Evolutionary conservation across 1,284 basidiomycete genomes (phyloP).

Genomic region (Trichosporon faecale): DNA sequence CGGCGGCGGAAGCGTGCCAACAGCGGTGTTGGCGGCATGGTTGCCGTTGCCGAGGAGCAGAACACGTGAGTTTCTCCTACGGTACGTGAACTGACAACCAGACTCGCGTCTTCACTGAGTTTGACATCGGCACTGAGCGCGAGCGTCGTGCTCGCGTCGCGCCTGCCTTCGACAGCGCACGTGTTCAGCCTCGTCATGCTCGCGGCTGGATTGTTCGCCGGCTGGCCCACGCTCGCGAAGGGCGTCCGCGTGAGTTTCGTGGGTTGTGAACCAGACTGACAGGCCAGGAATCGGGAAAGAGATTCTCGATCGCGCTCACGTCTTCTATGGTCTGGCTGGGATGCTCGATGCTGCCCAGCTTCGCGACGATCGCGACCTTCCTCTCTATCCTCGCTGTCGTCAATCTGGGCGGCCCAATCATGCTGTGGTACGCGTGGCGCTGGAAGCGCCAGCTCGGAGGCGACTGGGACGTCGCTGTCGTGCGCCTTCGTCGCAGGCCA

Average conservation of each 20-base stretch:
- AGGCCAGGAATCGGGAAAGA: conserved; percentile 35
- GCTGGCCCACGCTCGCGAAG: conserved; percentile 77
- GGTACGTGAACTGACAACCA: conserved; percentile 41
- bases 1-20: conserved; percentile 16
- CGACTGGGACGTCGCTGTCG: conserved; percentile 46
- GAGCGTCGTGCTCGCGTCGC: conserved; percentile 88
- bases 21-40: conserved; percentile 20
- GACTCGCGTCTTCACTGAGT: conserved; percentile 82
- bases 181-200: conserved; percentile 89
- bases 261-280: background rate
- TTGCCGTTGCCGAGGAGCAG: conserved; percentile 30
- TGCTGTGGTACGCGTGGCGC: conserved; percentile 46
- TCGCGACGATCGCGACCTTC: conserved; percentile 30
- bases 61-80: conserved; percentile 28
- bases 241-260: conserved; percentile 64
- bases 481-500: conserved; percentile 30
- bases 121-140: conserved; percentile 94
- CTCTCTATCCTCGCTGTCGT: conserved; percentile 28
- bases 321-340: conserved; percentile 36
- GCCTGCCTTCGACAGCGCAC: conserved; percentile 73
- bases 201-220: conserved; percentile 76
- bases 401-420: conserved; percentile 41
- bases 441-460: conserved; percentile 46
- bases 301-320: conserved; percentile 39
- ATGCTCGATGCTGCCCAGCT: conserved; percentile 32